Evolutionary conservation across 2,329 filamentous ascomycete species (phyloP).

Genomic region (Hypoxylon rubiginosum): DNA sequence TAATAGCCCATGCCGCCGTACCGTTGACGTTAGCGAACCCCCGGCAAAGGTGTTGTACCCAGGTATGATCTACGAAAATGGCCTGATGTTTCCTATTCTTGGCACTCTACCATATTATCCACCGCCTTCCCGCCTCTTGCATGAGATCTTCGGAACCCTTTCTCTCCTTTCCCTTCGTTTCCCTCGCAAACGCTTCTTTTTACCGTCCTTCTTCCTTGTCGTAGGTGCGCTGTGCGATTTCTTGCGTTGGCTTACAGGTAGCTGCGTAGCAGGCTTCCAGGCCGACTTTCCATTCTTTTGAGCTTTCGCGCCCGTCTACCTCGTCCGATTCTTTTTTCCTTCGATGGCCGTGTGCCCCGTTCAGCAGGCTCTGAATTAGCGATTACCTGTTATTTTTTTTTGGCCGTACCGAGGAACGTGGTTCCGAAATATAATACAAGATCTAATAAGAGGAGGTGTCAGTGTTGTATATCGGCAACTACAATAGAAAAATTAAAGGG

Average conservation of each 20-base stretch:
- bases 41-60: slow-evolving; percentile 54
- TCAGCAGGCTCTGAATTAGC: slow-evolving; percentile 69
- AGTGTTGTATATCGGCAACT: slow-evolving; percentile 35
- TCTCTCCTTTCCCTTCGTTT: slow-evolving; percentile 43
- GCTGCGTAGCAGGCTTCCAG: slow-evolving; percentile 51
- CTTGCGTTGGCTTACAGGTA: slow-evolving; percentile 55
- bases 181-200: slow-evolving; percentile 41
- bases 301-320: slow-evolving; percentile 37
- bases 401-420: slow-evolving; percentile 36
- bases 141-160: slow-evolving; percentile 50
- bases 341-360: slow-evolving; percentile 55
- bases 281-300: slow-evolving; percentile 50
- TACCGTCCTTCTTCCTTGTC: slow-evolving; percentile 42
- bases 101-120: slow-evolving; percentile 49
- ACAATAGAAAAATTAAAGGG: slow-evolving; percentile 25
- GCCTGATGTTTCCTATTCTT: slow-evolving; percentile 56
- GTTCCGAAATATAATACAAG: slow-evolving; percentile 41
- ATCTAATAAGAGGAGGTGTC: slow-evolving; percentile 40
- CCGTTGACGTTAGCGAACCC: slow-evolving; percentile 45
- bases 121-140: slow-evolving; percentile 52
- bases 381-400: slow-evolving; percentile 33
- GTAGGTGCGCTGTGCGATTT: slow-evolving; percentile 49
- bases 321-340: slow-evolving; percentile 23
- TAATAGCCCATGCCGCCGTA: slow-evolving; percentile 31
- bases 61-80: slow-evolving; percentile 62